These are phyloP conservation scores for Streptanthus diversifolius DNA, from an alignment of 345 rosid species.

Conservation along the genomic window DNA sequence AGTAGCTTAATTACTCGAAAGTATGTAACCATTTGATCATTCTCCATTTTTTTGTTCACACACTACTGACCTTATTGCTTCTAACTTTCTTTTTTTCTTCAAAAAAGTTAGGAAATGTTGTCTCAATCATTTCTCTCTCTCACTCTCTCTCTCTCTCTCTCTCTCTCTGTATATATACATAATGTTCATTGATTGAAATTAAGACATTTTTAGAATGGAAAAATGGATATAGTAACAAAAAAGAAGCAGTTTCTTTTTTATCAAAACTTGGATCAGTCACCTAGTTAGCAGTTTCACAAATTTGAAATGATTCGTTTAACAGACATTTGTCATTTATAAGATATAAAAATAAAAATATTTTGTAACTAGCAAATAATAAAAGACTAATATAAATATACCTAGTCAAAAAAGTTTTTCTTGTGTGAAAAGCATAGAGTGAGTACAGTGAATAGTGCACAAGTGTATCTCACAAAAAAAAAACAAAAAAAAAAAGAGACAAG, in stretches of 20 bases:
- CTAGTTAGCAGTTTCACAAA: background rate
- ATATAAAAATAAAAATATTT: background rate
- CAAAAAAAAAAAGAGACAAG: background rate
- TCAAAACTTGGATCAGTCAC: background rate
- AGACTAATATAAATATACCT: background rate
- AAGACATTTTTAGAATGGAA: background rate
- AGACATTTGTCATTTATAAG: background rate
- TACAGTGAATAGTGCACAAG: too few species aligned
- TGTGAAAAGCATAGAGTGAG: background rate
- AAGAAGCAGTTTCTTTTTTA: background rate
- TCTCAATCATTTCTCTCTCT: too few species aligned
- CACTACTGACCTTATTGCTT: background rate
- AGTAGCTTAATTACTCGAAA: background rate
- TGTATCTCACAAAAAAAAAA: background rate
- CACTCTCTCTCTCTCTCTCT: too few species aligned
- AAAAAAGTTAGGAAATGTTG: background rate
- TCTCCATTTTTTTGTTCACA: background rate
- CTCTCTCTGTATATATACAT: background rate
- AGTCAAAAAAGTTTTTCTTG: background rate
- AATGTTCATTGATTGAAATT: background rate
- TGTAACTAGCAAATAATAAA: background rate
- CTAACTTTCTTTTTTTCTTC: background rate
- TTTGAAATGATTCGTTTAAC: background rate
- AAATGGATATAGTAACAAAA: background rate
- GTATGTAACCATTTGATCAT: constrained; percentile 21